Evolutionary conservation across 1,284 basidiomycete species (phyloP).

Genomic region (Leccinum pachyderme): DNA sequence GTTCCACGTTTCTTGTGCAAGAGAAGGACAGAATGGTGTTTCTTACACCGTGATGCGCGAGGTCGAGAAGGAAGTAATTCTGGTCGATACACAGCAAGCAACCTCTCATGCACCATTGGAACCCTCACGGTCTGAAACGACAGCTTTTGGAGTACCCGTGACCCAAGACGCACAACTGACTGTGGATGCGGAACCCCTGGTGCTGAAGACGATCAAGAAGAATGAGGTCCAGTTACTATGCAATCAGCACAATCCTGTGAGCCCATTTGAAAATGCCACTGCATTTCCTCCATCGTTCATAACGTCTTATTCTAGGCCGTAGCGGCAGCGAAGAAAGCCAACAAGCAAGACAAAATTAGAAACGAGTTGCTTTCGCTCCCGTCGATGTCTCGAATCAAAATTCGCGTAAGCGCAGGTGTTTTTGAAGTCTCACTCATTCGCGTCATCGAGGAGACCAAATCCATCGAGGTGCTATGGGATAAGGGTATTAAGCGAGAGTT

Average conservation of each 20-base stretch:
- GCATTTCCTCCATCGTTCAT: slow-evolving; percentile 5
- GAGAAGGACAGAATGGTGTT: slow-evolving; percentile 54
- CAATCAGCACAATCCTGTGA: slow-evolving; percentile 79
- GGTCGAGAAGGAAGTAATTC: slow-evolving; percentile 74
- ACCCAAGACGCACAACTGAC: slow-evolving; percentile 4
- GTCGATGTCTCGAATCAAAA: slow-evolving; percentile 71
- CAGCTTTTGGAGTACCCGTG: not conserved
- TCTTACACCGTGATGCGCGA: slow-evolving; percentile 62
- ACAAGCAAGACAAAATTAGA: slow-evolving; percentile 64
- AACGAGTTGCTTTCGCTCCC: slow-evolving; percentile 67
- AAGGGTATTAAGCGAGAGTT: slow-evolving; percentile 67
- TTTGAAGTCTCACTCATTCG: slow-evolving; percentile 77
- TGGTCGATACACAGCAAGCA: slow-evolving; percentile 41
- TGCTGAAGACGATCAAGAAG: slow-evolving; percentile 68
- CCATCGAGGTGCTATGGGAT: slow-evolving; percentile 81
- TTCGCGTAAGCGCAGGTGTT: slow-evolving; percentile 74
- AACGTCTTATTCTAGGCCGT: slow-evolving; percentile 46
- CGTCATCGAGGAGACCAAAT: slow-evolving; percentile 63
- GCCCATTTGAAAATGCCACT: slow-evolving; percentile 31
- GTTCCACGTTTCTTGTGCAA: slow-evolving; percentile 91
- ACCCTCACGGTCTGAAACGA: not conserved
- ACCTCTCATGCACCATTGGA: slow-evolving; percentile 9
- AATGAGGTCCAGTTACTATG: slow-evolving; percentile 74
- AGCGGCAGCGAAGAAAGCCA: slow-evolving; percentile 68
- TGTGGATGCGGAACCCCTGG: slow-evolving; percentile 33